Conservation (phyloP, 2,329 filamentous ascomycete genomes). For the Rugonectria rugulosa region DNA sequence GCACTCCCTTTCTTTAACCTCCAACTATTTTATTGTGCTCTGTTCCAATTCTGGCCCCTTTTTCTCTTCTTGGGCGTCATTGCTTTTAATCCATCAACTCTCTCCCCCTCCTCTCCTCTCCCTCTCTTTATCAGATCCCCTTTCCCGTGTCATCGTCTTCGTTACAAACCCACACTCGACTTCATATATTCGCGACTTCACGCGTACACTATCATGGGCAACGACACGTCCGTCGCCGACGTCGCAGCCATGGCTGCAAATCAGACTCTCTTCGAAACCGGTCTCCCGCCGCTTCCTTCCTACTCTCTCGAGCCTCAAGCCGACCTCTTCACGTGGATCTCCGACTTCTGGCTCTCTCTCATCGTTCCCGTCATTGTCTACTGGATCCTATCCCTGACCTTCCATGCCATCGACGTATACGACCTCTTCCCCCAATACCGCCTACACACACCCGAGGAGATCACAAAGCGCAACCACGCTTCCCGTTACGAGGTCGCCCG, state of each 20-base stretch:
- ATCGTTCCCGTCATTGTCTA: conserved; percentile 83
- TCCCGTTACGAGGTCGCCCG: conserved; percentile 84
- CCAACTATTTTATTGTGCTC: conserved; percentile 17
- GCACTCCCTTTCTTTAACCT: conserved; percentile 15
- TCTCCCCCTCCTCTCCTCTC: neutral
- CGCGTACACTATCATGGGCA: conserved; percentile 47
- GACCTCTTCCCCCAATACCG: conserved; percentile 91
- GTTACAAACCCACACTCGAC: conserved; percentile 5
- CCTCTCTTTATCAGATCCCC: neutral
- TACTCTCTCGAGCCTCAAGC: conserved; percentile 76
- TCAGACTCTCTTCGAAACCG: conserved; percentile 61
- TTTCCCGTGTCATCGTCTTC: conserved; percentile 8
- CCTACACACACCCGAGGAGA: conserved; percentile 92
- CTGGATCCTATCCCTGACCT: conserved; percentile 85
- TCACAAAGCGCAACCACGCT: conserved; percentile 86
- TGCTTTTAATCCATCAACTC: neutral
- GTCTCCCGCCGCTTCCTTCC: conserved; percentile 82
- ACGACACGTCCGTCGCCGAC: conserved; percentile 42
- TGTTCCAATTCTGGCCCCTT: conserved; percentile 6
- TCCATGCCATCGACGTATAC: conserved; percentile 85
- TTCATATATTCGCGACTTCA: neutral
- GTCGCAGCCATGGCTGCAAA: conserved; percentile 55
- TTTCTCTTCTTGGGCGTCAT: neutral
- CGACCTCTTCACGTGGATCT: conserved; percentile 77
- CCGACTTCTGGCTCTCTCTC: conserved; percentile 82